These are phyloP conservation scores for Limonium bicolor DNA, from an alignment of 148 eudicot species.

Conservation along the genomic window DNA sequence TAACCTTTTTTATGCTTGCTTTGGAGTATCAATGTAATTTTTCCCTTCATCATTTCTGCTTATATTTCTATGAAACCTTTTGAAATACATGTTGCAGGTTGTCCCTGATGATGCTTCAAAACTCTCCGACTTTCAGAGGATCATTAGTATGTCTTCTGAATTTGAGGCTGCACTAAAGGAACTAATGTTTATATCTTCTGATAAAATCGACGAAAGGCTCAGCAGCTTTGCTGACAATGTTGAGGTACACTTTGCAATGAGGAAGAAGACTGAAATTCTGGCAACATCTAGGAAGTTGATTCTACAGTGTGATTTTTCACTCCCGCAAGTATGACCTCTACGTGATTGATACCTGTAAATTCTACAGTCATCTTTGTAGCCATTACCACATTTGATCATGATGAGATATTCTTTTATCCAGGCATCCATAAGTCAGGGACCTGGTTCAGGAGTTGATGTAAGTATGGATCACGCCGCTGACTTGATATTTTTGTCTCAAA, in stretches of 20 bases:
- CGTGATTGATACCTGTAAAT: background rate
- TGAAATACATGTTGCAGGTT: conserved; percentile 60
- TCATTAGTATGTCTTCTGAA: conserved; percentile 48
- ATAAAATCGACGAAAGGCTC: conserved; percentile 55
- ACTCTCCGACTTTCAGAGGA: conserved; percentile 72
- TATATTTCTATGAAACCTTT: too few relatives aligned
- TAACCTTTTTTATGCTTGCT: too few relatives aligned
- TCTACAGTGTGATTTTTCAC: conserved; percentile 45
- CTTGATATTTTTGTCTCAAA: conserved; percentile 72
- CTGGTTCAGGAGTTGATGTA: conserved; percentile 18
- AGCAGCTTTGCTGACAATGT: conserved; percentile 82
- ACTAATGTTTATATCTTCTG: conserved; percentile 67
- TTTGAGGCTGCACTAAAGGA: conserved; percentile 69
- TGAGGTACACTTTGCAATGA: conserved; percentile 88
- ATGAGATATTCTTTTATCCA: conserved; percentile 14
- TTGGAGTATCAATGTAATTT: too few relatives aligned
- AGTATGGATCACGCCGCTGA: conserved; percentile 32
- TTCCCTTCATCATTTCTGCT: too few relatives aligned
- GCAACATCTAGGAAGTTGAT: conserved; percentile 77
- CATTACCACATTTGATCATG: conserved; percentile 8
- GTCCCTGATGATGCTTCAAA: conserved; percentile 94
- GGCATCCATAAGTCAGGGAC: conserved; percentile 27
- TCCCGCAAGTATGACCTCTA: conserved; percentile 57
- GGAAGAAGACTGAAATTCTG: conserved; percentile 82
- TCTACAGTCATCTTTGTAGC: background rate